A percentile compares a stretch with the other conserved stretches of the same genome.
Conservation (phyloP, 2,329 filamentous ascomycete genomes). For the Pseudogymnoascus sp. region DNA sequence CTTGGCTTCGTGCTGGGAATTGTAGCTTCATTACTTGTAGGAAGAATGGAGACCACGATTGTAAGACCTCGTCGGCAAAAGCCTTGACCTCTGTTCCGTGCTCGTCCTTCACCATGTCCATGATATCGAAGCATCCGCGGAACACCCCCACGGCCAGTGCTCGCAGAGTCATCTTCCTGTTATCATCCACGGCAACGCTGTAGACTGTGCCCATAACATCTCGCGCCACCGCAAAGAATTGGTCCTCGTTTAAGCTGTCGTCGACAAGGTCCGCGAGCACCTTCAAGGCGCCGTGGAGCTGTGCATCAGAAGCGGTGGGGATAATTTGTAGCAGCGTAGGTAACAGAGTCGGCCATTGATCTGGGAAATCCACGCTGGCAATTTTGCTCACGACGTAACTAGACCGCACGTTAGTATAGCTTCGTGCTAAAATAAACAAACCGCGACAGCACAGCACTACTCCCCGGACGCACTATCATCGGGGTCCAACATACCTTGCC, state of each 20-base stretch:
- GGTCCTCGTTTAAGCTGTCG: constrained; percentile 85
- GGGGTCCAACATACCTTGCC: constrained; percentile 58
- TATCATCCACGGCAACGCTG: constrained; percentile 69
- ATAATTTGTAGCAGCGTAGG: constrained; percentile 73
- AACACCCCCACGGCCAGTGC: constrained; percentile 87
- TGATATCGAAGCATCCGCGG: constrained; percentile 82
- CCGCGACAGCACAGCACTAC: not conserved
- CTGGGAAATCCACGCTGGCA: constrained; percentile 84
- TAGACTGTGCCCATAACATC: constrained; percentile 81
- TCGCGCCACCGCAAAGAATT: constrained; percentile 85
- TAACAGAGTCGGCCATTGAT: constrained; percentile 87
- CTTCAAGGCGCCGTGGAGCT: constrained; percentile 82
- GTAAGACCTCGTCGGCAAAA: constrained; percentile 81
- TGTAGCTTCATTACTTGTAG: constrained; percentile 66
- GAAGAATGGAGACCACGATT: constrained; percentile 86
- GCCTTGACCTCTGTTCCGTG: constrained; percentile 77
- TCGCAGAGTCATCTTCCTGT: constrained; percentile 66
- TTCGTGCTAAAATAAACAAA: constrained; percentile 10
- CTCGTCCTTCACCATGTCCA: constrained; percentile 95
- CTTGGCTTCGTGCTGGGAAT: constrained; percentile 54
- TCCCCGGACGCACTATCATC: not conserved
- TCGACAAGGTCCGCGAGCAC: constrained; percentile 87
- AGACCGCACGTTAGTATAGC: constrained; percentile 10
- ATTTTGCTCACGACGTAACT: constrained; percentile 84
- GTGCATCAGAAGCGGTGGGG: constrained; percentile 64